phyloP scores from a whole-genome alignment of 225 moss, liverwort and hornwort species.

The Polytrichum commune region DNA sequence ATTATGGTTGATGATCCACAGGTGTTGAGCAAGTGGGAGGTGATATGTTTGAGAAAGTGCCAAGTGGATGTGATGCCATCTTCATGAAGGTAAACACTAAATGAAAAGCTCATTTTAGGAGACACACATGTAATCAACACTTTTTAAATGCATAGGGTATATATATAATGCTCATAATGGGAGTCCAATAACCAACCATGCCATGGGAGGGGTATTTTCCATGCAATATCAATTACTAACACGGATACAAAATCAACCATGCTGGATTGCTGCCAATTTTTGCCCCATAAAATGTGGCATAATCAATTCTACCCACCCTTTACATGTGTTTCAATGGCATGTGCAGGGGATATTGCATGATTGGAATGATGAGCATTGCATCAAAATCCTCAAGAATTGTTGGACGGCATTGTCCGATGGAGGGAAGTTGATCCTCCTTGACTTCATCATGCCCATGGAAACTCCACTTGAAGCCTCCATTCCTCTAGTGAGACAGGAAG shows the following conservation, averaged over 20 bases:
- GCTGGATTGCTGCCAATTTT: no score
- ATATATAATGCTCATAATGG: no score
- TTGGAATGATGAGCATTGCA: neutral
- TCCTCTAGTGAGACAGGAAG: neutral
- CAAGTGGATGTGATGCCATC: conserved; percentile 1
- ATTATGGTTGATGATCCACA: neutral
- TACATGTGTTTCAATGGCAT: neutral
- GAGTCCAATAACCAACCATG: no score
- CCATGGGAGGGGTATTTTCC: no score
- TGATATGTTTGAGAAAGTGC: neutral
- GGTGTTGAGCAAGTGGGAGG: neutral
- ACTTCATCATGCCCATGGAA: neutral
- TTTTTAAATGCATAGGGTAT: no score
- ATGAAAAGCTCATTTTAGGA: no score
- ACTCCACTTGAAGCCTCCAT: neutral
- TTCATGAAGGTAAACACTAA: conserved; percentile 2
- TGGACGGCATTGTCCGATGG: neutral
- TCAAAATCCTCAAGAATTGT: neutral
- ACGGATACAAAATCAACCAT: no score
- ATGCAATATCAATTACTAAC: no score
- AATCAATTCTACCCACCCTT: no score
- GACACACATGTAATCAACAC: no score
- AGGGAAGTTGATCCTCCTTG: neutral
- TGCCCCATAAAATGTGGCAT: no score
- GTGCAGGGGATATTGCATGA: neutral